A percentile compares a stretch with the other conserved stretches of the same genome.
Conservation (phyloP, 352 stramenopile species). For the Phytophthora pluvialis region DNA sequence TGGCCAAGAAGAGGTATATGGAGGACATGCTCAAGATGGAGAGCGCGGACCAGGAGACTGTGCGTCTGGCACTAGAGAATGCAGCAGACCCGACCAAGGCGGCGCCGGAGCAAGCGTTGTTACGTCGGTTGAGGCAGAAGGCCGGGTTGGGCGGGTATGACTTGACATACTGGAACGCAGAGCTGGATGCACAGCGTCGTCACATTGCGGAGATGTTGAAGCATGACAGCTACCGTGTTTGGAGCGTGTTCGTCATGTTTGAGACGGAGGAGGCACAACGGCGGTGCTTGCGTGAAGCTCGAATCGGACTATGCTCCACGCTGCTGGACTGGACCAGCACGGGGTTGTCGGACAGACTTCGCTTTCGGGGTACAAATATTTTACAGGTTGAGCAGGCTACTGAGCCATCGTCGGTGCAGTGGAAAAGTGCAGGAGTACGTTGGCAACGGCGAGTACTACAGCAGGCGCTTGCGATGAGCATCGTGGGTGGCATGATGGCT, state of each 20-base stretch:
- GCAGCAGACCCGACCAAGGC: constrained; percentile 37
- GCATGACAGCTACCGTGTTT: constrained; percentile 59
- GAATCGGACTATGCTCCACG: constrained; percentile 55
- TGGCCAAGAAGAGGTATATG: constrained; percentile 72
- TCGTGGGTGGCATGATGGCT: constrained; percentile 59
- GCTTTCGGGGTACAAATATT: constrained; percentile 76
- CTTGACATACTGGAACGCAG: constrained; percentile 62
- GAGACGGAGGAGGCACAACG: constrained; percentile 72
- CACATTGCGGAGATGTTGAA: constrained; percentile 44
- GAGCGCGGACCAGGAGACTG: constrained; percentile 42
- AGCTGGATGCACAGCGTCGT: constrained; percentile 56
- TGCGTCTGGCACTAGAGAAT: constrained; percentile 43
- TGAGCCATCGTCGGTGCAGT: constrained; percentile 74
- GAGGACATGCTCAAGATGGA: constrained; percentile 78
- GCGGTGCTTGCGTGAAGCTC: constrained; percentile 54
- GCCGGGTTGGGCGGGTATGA: constrained; percentile 52
- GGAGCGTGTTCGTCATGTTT: constrained; percentile 82
- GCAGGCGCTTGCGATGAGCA: constrained; percentile 50
- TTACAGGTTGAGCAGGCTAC: constrained; percentile 66
- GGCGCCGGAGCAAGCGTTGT: constrained; percentile 24
- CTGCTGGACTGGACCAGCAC: constrained; percentile 46
- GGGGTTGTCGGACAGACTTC: constrained; percentile 41
- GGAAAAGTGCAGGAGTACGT: constrained; percentile 64
- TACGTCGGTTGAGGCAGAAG: constrained; percentile 46
- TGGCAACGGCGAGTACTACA: constrained; percentile 48